Percentiles rank a stretch among this genome's conserved stretches.
Conservation (phyloP, 2,329 filamentous ascomycete genomes). For the Didymella exigua region DNA sequence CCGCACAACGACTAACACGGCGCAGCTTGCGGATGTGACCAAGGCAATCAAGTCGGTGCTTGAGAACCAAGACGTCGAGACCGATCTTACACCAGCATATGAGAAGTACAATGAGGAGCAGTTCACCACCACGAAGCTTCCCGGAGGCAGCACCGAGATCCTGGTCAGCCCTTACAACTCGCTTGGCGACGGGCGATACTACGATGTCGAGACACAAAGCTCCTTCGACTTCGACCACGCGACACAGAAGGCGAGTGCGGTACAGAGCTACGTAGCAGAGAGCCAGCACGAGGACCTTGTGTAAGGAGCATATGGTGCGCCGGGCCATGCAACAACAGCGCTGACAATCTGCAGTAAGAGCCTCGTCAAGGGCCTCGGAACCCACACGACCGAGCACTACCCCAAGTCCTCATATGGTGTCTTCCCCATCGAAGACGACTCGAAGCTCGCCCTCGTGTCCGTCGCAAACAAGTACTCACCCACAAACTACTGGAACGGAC, state of each 20-base stretch:
- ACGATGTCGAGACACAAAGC: slow-evolving; percentile 83
- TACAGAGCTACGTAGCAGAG: slow-evolving; percentile 80
- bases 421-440: slow-evolving; percentile 78
- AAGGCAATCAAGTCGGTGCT: slow-evolving; percentile 91
- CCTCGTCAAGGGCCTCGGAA: slow-evolving; percentile 74
- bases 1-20: slow-evolving; percentile 27
- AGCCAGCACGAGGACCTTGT: slow-evolving; percentile 78
- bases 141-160: slow-evolving; percentile 77
- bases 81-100: slow-evolving; percentile 80
- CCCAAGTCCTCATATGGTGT: slow-evolving; percentile 79
- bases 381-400: slow-evolving; percentile 88
- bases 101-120: slow-evolving; percentile 97
- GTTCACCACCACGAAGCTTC: slow-evolving; percentile 85
- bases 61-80: slow-evolving; percentile 68
- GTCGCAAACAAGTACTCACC: slow-evolving; percentile 98
- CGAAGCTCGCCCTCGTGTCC: slow-evolving; percentile 77
- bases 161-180: slow-evolving; percentile 87
- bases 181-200: slow-evolving; percentile 82
- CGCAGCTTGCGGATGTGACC: slow-evolving; percentile 83
- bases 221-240: slow-evolving; percentile 89
- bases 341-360: slow-evolving; percentile 67
- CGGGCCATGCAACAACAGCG: neutral
- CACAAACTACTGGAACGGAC: slow-evolving; percentile 98
- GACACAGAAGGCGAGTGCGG: slow-evolving; percentile 81
- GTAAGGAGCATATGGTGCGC: slow-evolving; percentile 60